phyloP scores from a whole-genome alignment of 1,284 basidiomycete species.

The Malassezia obtusa region DNA sequence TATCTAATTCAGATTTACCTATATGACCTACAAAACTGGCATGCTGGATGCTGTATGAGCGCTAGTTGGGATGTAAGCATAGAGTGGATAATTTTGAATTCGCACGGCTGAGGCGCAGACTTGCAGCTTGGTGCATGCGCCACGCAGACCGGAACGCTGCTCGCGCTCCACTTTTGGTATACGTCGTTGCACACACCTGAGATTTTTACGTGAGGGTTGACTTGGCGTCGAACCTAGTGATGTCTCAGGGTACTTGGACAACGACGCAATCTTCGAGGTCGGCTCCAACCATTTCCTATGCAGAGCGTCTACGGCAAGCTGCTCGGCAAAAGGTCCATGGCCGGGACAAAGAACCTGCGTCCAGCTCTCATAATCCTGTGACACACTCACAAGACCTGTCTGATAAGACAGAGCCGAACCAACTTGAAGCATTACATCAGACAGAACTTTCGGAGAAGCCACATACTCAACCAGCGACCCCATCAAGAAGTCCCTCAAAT shows the following conservation, averaged over 20 bases:
- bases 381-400: no score
- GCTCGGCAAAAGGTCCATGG: not conserved
- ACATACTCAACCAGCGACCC: not conserved
- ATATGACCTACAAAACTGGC: not conserved
- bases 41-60: not conserved
- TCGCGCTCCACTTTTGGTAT: not conserved
- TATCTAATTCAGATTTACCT: not conserved
- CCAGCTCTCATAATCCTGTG: no score
- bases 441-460: no score
- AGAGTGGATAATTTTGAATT: not conserved
- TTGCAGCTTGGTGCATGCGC: not conserved
- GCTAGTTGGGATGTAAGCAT: not conserved
- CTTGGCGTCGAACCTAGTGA: not conserved
- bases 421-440: no score
- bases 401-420: no score
- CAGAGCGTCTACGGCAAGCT: constrained; percentile 10
- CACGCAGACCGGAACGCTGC: not conserved
- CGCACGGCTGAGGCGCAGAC: no score
- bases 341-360: no score
- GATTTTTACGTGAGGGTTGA: not conserved
- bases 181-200: no score
- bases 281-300: constrained; percentile 5
- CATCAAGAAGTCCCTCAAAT: no score
- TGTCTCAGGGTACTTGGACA: constrained; percentile 4
- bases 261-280: not conserved